A percentile compares a stretch with the other conserved stretches of the same genome.
Conservation (phyloP, 768 basidiomycete species). For the Russula sp. region DNA sequence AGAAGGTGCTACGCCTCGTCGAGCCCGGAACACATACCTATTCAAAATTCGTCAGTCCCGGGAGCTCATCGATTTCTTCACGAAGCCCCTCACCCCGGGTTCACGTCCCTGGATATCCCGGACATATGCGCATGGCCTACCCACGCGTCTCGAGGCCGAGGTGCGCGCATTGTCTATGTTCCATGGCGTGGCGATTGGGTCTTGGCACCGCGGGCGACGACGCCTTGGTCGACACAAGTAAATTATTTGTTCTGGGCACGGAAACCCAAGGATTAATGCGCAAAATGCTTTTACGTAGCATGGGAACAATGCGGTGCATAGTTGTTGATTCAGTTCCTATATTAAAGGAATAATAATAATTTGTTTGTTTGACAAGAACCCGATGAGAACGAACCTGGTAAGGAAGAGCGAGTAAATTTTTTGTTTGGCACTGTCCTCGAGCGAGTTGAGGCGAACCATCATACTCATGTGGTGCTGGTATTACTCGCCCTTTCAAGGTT, state of each 20-base stretch:
- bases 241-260: conserved; percentile 91
- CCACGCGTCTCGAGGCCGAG: conserved; percentile 69
- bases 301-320: no score
- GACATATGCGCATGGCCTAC: conserved; percentile 45
- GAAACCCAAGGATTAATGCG: conserved; percentile 44
- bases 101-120: conserved; percentile 57
- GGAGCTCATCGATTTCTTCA: conserved; percentile 85
- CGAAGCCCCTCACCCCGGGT: conserved; percentile 44
- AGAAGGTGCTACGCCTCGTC: conserved; percentile 76
- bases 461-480: no score
- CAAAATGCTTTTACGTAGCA: no score
- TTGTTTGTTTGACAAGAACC: no score
- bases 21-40: conserved; percentile 88
- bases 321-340: no score
- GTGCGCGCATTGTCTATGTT: conserved; percentile 71
- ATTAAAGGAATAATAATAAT: no score
- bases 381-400: no score
- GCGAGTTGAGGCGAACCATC: no score
- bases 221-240: conserved; percentile 49
- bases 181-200: conserved; percentile 69
- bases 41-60: conserved; percentile 83
- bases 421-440: no score
- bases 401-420: no score
- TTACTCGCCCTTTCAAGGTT: no score
- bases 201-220: conserved; percentile 55